phyloP scores from a whole-genome alignment of 306 rosid species.

The Trichosanthes truncata region DNA sequence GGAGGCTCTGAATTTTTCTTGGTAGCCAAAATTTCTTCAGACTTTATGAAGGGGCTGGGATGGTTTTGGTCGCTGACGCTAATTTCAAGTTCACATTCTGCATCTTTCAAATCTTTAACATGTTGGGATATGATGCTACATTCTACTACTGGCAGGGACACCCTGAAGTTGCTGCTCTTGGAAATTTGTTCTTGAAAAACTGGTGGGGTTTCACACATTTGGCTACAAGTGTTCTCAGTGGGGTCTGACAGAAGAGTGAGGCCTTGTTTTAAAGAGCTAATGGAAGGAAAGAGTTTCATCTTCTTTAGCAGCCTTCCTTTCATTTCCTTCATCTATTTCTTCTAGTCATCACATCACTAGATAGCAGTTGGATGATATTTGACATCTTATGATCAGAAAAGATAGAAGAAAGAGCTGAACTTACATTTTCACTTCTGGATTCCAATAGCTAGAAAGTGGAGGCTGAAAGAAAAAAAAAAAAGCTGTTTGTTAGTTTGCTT shows the following conservation, averaged over 20 bases:
- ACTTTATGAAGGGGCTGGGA: constrained; percentile 18
- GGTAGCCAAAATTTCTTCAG: constrained; percentile 16
- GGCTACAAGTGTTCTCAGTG: constrained; percentile 26
- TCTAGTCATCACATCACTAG: constrained; percentile 11
- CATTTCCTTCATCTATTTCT: constrained; percentile 34
- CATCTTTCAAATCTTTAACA: constrained; percentile 31
- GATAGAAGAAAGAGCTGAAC: neutral
- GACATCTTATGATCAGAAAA: neutral
- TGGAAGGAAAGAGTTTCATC: constrained; percentile 45
- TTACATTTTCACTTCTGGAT: neutral
- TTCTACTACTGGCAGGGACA: constrained; percentile 14
- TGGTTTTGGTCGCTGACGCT: constrained; percentile 14
- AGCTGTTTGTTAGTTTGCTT: constrained; percentile 8
- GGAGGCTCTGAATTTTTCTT: constrained; percentile 2
- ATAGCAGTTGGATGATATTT: constrained; percentile 24
- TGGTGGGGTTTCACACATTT: constrained; percentile 28
- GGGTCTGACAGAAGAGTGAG: constrained; percentile 40
- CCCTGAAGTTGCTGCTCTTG: constrained; percentile 21
- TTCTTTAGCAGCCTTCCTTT: constrained; percentile 46
- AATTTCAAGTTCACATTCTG: constrained; percentile 24
- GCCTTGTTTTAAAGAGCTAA: constrained; percentile 46
- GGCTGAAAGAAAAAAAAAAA: neutral
- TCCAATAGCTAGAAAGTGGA: constrained; percentile 11
- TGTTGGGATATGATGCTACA: constrained; percentile 20
- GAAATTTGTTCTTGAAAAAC: constrained; percentile 21